phyloP scores from a whole-genome alignment of 2,329 filamentous ascomycete genomes.

The Paraconiothyrium brasiliense region DNA sequence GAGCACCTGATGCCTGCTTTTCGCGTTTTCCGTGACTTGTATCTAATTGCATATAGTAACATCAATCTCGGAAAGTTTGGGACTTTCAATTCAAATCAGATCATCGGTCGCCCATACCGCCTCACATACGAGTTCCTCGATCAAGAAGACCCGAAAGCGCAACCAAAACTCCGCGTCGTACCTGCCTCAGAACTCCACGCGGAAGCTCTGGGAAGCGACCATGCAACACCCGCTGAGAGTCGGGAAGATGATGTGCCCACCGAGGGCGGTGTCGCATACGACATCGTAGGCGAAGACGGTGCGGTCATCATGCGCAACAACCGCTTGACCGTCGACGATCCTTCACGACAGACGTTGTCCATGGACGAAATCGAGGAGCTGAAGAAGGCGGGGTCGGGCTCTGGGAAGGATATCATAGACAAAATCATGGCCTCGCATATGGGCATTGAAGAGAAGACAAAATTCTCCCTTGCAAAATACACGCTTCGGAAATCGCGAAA shows the following conservation, averaged over 20 bases:
- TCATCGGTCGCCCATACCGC: constrained; percentile 91
- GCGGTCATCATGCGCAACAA: constrained; percentile 68
- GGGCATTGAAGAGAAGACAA: constrained; percentile 91
- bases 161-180: constrained; percentile 78
- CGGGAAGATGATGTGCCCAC: constrained; percentile 39
- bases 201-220: constrained; percentile 71
- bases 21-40: constrained; percentile 17
- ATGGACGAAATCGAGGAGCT: constrained; percentile 76
- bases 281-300: constrained; percentile 59
- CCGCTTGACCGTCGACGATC: constrained; percentile 69
- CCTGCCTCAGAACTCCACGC: constrained; percentile 83
- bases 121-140: constrained; percentile 91
- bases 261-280: constrained; percentile 51
- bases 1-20: constrained; percentile 33
- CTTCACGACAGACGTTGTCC: constrained; percentile 76
- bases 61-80: constrained; percentile 94
- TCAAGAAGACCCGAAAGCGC: constrained; percentile 68
- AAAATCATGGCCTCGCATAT: constrained; percentile 91
- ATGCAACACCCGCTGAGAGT: constrained; percentile 53
- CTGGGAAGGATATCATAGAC: constrained; percentile 89
- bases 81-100: constrained; percentile 85
- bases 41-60: constrained; percentile 63
- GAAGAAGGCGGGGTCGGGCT: constrained; percentile 76
- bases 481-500: constrained; percentile 94
- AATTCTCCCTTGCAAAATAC: constrained; percentile 94